Evolutionary conservation across 495 filamentous ascomycete species (phyloP).

Genomic region (Xylaria palmicola): DNA sequence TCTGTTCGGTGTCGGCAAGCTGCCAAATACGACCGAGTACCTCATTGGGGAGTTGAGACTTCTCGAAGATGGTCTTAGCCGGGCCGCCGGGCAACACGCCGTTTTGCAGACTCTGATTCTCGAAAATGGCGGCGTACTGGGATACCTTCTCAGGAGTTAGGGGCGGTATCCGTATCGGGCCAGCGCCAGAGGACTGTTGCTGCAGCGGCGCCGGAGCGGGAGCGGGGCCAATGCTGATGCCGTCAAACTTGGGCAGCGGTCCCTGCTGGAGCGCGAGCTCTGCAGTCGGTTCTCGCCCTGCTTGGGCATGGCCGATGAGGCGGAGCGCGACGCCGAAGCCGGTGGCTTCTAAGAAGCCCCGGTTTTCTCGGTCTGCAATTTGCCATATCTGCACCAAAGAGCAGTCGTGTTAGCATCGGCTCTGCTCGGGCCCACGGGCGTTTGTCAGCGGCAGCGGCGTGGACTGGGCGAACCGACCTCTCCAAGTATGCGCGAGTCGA

Average conservation of each 20-base stretch:
- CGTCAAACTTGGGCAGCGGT: slow-evolving; percentile 91
- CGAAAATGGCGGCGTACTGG: slow-evolving; percentile 83
- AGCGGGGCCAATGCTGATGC: slow-evolving; percentile 49
- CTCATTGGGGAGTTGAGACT: slow-evolving; percentile 86
- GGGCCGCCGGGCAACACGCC: slow-evolving; percentile 85
- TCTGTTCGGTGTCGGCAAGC: slow-evolving; percentile 86
- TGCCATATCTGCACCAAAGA: slow-evolving; percentile 80
- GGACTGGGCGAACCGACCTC: slow-evolving; percentile 58
- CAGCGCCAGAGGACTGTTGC: slow-evolving; percentile 63
- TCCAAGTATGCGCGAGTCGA: slow-evolving; percentile 80
- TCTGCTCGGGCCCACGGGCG: neutral
- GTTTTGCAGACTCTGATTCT: slow-evolving; percentile 75
- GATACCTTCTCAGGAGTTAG: slow-evolving; percentile 83
- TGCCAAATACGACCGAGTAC: slow-evolving; percentile 91
- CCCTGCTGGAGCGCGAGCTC: slow-evolving; percentile 73
- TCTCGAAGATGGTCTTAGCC: slow-evolving; percentile 93
- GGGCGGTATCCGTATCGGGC: slow-evolving; percentile 83
- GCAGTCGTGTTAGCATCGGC: slow-evolving; percentile 18
- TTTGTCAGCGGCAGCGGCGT: neutral
- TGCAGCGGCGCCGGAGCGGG: slow-evolving; percentile 55
- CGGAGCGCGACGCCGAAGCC: slow-evolving; percentile 90
- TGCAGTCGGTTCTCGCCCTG: slow-evolving; percentile 71
- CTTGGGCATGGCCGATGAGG: slow-evolving; percentile 94
- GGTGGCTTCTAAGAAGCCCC: slow-evolving; percentile 84
- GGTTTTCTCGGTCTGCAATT: slow-evolving; percentile 94